Evolutionary conservation across 106 monocot species (phyloP), one percentile per base, ranked within the genome.

Genomic region (Dendrobium huoshanense): DNA sequence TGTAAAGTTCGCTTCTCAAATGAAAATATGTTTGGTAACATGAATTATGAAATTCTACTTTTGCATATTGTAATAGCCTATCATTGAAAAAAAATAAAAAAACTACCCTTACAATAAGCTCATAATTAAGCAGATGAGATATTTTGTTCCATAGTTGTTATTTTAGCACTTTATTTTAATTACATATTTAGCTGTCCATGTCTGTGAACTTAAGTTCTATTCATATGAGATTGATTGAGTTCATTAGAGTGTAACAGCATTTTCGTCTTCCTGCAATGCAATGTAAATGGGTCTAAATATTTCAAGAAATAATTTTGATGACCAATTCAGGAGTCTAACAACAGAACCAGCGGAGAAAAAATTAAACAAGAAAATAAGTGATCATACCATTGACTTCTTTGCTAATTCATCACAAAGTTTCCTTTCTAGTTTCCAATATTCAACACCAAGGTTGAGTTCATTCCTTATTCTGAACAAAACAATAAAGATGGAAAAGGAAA

Each of bases 361-460:
- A 37, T 4, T 41, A 75, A 77, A 75, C 55, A 41, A 9, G 58
- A 8, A 72, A 43, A 31, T 74, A 74, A 74, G 6, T 7, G 43
- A 18, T 44, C 27, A 72, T 74, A 74, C 74, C 43, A 93, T 89
- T 91, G 85, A 83, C 25, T 82, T 77, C 44, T 67, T 81, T 31
- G 77, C 22, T 67, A 92, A 72, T 79, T 84, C 89, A 87, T 86
- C 78, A 67, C 94, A 97, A 43, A 94, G 92, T 67, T 91, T 90
- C 80, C 87, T 90, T 81, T 97, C 96, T 77, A 97, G 85, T 70
- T 82, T 80, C 96, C 94, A 96, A 82, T 97, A 97, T 42, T 91
- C 87, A 77, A 81, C 31, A n/a, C 96, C 96, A 77, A 77, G 78
- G 67, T 82, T 81, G 49, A 94, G 85, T 78, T 97, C 90, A 79